Base-by-base conservation (phyloP, 805 yeast genomes). In the Wickerhamomyces xylosicus region DNA sequence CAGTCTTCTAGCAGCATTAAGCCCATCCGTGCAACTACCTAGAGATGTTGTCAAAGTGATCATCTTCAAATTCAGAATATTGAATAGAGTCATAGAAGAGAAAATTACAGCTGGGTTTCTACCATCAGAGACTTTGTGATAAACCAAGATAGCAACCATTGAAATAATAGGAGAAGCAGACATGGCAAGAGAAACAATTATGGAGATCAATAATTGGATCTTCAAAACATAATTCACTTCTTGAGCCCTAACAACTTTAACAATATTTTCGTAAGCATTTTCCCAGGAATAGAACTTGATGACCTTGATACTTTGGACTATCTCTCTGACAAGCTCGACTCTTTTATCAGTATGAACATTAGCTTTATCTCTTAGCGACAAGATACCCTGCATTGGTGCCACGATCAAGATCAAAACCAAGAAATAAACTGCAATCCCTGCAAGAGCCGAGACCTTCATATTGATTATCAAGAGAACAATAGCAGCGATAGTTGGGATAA, bases 211-310 rank as follows among this genome's bases (percentile, higher is more conserved):
- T 33, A 76, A 66, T 50, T 80, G 85, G 59, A 81, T 67, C 37
- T 60, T 62, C 47, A 72, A 66, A 44, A 85, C 64, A 36, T 62
- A 60, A 3, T 48, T 44, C 71, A 79, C 73, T 57, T 85, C 95
- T n/a, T 61, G 54, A 1, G 49, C 46, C 48, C 95, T 69, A 17
- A 72, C 62, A 3, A 62, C 62, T 4, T 71, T 50, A 31, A 85
- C 67, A 34, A 69, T 57, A 8, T 64, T 57, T 35, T 65, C 62
- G 54, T 82, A 85, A 1, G 95, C 84, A n/a, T 66, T 66, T 60
- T 85, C 95, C 95, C 95, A 85, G 2, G 89, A 77, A 54, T 85
- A 85, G 56, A 69, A 80, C 61, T 85, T 85, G 58, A 85, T 80
- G 54, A 79, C 69, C 47, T 73, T 77, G 59, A 79, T 69, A 48